phyloP scores from a whole-genome alignment of 257 asterid genomes.

The Eustoma russellianum region DNA sequence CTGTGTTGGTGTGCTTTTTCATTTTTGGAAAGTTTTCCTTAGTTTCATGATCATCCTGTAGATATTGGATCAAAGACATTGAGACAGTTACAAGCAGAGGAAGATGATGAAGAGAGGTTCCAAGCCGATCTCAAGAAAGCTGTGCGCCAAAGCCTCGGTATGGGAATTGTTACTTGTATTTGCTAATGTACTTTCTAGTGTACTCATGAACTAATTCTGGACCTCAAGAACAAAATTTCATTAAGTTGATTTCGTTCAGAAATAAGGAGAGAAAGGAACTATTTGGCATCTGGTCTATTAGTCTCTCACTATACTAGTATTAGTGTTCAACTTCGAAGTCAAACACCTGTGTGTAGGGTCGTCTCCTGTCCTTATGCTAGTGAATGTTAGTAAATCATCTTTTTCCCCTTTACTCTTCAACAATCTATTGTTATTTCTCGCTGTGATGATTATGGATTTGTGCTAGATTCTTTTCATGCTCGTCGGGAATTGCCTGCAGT shows the following conservation, averaged over 20 bases:
- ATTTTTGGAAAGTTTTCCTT: too few relatives aligned
- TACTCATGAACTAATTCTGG: too few relatives aligned
- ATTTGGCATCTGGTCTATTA: too few relatives aligned
- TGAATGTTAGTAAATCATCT: not conserved
- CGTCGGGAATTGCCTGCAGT: conserved; percentile 35
- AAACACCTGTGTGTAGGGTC: too few relatives aligned
- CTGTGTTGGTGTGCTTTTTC: too few relatives aligned
- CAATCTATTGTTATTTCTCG: not conserved
- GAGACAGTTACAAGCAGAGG: conserved; percentile 69
- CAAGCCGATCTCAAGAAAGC: conserved; percentile 90
- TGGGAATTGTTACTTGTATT: conserved; percentile 11
- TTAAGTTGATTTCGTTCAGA: too few relatives aligned
- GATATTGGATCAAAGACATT: conserved; percentile 54
- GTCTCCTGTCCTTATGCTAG: not conserved
- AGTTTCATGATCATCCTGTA: conserved; percentile 10
- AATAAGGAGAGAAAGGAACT: too few relatives aligned
- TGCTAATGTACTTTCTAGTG: not conserved
- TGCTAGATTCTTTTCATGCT: conserved; percentile 49
- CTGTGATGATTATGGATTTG: conserved; percentile 12
- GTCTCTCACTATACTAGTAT: too few relatives aligned
- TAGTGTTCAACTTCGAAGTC: too few relatives aligned
- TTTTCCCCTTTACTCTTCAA: not conserved
- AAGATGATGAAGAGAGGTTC: conserved; percentile 87
- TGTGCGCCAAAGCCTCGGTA: conserved; percentile 86
- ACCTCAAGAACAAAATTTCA: too few relatives aligned